Conservation (phyloP, 768 basidiomycete species). For the Paxillus ammoniavirescens region DNA sequence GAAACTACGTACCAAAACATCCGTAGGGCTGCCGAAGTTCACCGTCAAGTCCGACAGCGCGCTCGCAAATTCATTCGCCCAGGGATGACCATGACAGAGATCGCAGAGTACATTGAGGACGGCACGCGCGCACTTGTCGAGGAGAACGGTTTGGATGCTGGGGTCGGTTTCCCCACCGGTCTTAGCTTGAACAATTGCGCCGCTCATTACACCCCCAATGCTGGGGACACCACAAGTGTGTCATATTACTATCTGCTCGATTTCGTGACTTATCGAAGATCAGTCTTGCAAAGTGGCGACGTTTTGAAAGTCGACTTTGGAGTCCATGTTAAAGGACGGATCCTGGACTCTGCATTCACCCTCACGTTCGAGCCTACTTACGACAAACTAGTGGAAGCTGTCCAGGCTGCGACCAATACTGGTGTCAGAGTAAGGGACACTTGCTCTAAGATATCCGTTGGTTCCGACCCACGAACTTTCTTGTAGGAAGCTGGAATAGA, state of each 20-base stretch:
- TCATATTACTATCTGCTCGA: slow-evolving; percentile 8
- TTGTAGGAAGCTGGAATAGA: slow-evolving; percentile 93
- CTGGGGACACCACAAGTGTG: slow-evolving; percentile 82
- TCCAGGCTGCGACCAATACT: slow-evolving; percentile 91
- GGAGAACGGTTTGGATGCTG: slow-evolving; percentile 80
- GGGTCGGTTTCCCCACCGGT: slow-evolving; percentile 96
- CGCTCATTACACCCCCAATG: slow-evolving; percentile 95
- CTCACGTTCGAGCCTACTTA: slow-evolving; percentile 87
- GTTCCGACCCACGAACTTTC: background rate
- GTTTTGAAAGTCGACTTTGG: slow-evolving; percentile 97
- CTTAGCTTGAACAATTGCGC: slow-evolving; percentile 92
- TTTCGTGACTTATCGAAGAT: slow-evolving; percentile 6
- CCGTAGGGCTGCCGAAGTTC: slow-evolving; percentile 92
- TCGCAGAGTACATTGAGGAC: slow-evolving; percentile 91
- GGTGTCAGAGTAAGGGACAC: slow-evolving; percentile 69
- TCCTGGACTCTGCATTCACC: slow-evolving; percentile 95
- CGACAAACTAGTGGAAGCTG: slow-evolving; percentile 85
- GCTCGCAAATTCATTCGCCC: slow-evolving; percentile 84
- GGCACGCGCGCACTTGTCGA: slow-evolving; percentile 90
- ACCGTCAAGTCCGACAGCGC: slow-evolving; percentile 84
- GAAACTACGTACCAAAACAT: slow-evolving; percentile 86
- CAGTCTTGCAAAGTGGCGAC: slow-evolving; percentile 81
- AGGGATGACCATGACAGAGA: slow-evolving; percentile 93
- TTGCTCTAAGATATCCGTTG: slow-evolving; percentile 1
- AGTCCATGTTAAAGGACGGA: slow-evolving; percentile 95